Base-by-base conservation (phyloP, 73 alveolate species). In the Blepharisma japonicum region DNA sequence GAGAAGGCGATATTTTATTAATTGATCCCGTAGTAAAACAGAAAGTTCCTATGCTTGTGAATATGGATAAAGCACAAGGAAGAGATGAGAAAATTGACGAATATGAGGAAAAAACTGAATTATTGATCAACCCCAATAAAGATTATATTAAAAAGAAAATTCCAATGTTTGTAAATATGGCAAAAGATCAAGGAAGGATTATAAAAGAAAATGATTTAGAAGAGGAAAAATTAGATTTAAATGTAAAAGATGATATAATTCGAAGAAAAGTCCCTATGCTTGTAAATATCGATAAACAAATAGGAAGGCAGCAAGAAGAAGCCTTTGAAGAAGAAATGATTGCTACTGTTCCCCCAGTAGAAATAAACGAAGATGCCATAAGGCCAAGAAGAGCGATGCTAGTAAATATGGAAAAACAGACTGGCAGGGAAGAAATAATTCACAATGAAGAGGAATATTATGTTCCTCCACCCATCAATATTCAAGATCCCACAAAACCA, bases 1-100 rank as follows among this genome's bases (percentile, higher is more conserved):
- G 5, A 61, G 74, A 61, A 61, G 74, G 74, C n/a, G 74, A 61
- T 61, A 39, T 61, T 61, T 39, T 61, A 9, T 8, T 61, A 14
- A 8, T 61, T 8, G 74, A 61, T 9, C 74, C 74, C 2, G 2
- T 14, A 14, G 46, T 18, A 39, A 14, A 14, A 18, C 47, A n/a
- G 0, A 61, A 61, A 25, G 74, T 61, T 39, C 74, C 46, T 8
- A 61, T 61, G 74, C 38, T 61, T 14, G 74, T 61, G 49, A 61
- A 61, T 61, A 61, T 61, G 74, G 49, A 61, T 14, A 61, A 61
- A 61, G 47, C 14, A 1, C 18, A 14, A 25, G 74, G 74, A 61
- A 61, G 74, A 61, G 47, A 8, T 61, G 74, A 61, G 47, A 25
- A n/a, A 20, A 25, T 20, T 61, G 47, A n/a, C 2, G 74, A 61